phyloP scores from a whole-genome alignment of 371 early-diverging fungal genomes.

The Mucor saturninus region DNA sequence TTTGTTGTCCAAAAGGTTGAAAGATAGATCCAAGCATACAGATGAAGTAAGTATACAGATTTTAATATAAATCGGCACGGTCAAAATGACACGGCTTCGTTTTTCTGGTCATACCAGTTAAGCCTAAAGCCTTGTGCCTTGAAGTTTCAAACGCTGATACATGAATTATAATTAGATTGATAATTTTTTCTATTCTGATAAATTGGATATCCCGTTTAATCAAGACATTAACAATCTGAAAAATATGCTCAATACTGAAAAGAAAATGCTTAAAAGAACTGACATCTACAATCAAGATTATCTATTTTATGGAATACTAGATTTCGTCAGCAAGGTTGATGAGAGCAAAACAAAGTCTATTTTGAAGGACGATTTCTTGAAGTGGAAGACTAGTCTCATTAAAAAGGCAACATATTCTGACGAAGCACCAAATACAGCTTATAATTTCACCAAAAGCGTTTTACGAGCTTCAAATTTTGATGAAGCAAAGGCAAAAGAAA shows the following conservation, averaged over 20 bases:
- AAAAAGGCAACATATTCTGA: background rate
- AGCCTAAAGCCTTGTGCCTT: too few relatives aligned
- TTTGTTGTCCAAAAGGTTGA: too few relatives aligned
- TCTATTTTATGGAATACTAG: background rate
- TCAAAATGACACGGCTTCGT: too few relatives aligned
- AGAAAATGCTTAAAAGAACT: background rate
- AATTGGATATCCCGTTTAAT: too few relatives aligned
- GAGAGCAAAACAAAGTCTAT: background rate
- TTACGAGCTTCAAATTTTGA: background rate
- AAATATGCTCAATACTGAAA: background rate
- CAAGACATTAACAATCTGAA: too few relatives aligned
- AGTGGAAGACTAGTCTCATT: background rate
- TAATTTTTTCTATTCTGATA: too few relatives aligned
- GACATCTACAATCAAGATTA: background rate
- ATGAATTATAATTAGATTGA: too few relatives aligned
- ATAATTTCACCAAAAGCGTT: conserved; percentile 4
- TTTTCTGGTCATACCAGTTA: too few relatives aligned
- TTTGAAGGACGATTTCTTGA: background rate
- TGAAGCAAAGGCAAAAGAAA: conserved; percentile 5
- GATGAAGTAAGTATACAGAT: too few relatives aligned
- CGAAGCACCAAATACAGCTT: background rate
- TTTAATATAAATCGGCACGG: too few relatives aligned
- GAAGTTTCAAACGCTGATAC: too few relatives aligned
- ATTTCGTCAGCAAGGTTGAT: background rate
- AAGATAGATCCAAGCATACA: too few relatives aligned